Evolutionary conservation across 2,329 filamentous ascomycete genomes (phyloP).

Genomic region (Cytospora mali): DNA sequence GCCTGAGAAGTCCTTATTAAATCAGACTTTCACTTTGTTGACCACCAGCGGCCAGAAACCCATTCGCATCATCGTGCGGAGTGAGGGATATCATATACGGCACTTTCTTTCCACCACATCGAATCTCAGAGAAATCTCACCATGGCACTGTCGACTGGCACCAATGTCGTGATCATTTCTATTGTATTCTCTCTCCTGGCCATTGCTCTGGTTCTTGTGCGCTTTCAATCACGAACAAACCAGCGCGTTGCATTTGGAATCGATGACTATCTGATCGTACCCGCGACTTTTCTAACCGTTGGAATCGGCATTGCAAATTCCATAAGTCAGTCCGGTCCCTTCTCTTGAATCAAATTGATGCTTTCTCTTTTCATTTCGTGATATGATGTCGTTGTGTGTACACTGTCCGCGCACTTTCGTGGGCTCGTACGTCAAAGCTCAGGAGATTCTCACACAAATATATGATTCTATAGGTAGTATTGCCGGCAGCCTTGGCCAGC

Average conservation of each 20-base stretch:
- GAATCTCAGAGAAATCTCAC: not conserved
- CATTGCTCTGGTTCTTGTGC: not conserved
- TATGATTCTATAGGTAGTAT: not conserved
- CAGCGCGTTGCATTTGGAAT: not conserved
- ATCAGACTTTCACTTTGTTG: not conserved
- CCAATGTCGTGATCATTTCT: constrained; percentile 3
- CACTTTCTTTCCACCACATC: not conserved
- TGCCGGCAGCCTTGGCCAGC: not conserved
- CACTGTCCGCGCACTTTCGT: not conserved
- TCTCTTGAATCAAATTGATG: not conserved
- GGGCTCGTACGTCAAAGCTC: not conserved
- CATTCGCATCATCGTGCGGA: not conserved
- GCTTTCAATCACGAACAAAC: not conserved
- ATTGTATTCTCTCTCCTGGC: constrained; percentile 2
- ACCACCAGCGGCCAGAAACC: not conserved
- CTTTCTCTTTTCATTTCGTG: not conserved
- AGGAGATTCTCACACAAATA: not conserved
- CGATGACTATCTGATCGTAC: constrained; percentile 1
- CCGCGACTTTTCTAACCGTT: not conserved
- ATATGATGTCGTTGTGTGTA: not conserved
- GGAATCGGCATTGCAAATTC: not conserved
- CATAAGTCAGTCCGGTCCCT: not conserved
- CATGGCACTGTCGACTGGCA: constrained; percentile 2
- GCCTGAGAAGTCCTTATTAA: not conserved
- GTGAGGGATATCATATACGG: not conserved